Conservation (phyloP, 164 flowering plant species). For the Berberis vulgaris region DNA sequence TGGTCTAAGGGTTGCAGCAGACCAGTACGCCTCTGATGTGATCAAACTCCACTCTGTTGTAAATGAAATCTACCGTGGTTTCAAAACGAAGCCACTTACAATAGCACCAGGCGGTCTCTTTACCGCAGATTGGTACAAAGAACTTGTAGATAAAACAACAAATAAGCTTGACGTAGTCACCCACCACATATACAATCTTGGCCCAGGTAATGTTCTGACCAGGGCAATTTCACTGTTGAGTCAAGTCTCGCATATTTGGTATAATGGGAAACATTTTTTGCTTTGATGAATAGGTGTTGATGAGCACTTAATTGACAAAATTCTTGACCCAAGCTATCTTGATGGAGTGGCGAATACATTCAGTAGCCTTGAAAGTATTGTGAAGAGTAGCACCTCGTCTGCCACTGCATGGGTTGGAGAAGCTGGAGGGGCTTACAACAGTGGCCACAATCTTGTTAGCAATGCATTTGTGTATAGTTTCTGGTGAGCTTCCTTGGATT, state of each 20-base stretch:
- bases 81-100: conserved; percentile 31
- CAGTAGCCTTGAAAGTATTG: conserved; percentile 29
- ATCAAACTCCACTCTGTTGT: conserved; percentile 29
- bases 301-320: conserved; percentile 56
- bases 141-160: conserved; percentile 27
- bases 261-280: neutral
- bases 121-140: conserved; percentile 46
- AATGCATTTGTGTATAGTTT: conserved; percentile 83
- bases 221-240: neutral
- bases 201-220: conserved; percentile 38
- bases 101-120: conserved; percentile 65
- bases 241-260: neutral
- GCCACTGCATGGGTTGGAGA: conserved; percentile 94
- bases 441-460: conserved; percentile 69
- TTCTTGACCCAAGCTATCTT: conserved; percentile 76
- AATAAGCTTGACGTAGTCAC: conserved; percentile 36
- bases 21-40: conserved; percentile 48
- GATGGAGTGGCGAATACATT: conserved; percentile 49
- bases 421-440: conserved; percentile 90
- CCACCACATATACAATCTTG: conserved; percentile 73
- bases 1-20: conserved; percentile 45
- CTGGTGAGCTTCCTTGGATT: conserved; percentile 51
- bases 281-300: conserved; percentile 46
- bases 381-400: conserved; percentile 35
- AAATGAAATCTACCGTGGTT: conserved; percentile 27